Evolutionary conservation across 331 rosid genomes (phyloP).

Genomic region (Malus hybrid): DNA sequence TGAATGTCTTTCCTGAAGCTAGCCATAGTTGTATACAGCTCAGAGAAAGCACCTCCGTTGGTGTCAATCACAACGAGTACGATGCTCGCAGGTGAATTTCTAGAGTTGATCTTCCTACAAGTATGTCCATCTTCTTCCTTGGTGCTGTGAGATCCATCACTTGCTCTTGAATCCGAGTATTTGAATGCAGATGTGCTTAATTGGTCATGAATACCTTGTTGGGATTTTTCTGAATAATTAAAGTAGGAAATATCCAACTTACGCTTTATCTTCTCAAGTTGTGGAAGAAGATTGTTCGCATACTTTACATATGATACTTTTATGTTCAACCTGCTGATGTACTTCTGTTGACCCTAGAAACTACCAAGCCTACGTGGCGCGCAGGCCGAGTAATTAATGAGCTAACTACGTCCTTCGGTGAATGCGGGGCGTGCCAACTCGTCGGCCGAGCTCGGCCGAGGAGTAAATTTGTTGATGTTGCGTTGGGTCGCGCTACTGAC

Average conservation of each 20-base stretch:
- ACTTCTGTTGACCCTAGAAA: too few relatives aligned
- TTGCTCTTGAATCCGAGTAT: neutral
- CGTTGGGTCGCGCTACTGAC: too few relatives aligned
- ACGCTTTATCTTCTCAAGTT: constrained; percentile 14
- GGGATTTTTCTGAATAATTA: constrained; percentile 1
- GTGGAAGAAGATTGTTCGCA: neutral
- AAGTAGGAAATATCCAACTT: constrained; percentile 12
- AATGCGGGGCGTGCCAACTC: too few relatives aligned
- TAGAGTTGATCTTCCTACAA: constrained; percentile 5
- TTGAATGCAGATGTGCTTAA: neutral
- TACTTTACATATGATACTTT: constrained; percentile 5
- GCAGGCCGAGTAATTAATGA: too few relatives aligned
- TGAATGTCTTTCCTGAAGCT: constrained; percentile 18
- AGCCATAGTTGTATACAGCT: neutral
- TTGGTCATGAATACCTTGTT: neutral
- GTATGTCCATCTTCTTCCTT: constrained; percentile 11
- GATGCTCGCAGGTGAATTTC: neutral
- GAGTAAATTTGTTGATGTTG: too few relatives aligned
- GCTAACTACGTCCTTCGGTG: too few relatives aligned
- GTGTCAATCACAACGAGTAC: constrained; percentile 20
- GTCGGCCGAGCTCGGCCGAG: too few relatives aligned
- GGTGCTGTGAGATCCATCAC: neutral
- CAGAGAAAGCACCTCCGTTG: neutral
- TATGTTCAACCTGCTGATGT: constrained; percentile 15
- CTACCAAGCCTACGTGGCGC: too few relatives aligned